These are phyloP conservation scores for Venturia carpophila DNA, from an alignment of 2,329 filamentous ascomycete genomes.

Conservation along the genomic window DNA sequence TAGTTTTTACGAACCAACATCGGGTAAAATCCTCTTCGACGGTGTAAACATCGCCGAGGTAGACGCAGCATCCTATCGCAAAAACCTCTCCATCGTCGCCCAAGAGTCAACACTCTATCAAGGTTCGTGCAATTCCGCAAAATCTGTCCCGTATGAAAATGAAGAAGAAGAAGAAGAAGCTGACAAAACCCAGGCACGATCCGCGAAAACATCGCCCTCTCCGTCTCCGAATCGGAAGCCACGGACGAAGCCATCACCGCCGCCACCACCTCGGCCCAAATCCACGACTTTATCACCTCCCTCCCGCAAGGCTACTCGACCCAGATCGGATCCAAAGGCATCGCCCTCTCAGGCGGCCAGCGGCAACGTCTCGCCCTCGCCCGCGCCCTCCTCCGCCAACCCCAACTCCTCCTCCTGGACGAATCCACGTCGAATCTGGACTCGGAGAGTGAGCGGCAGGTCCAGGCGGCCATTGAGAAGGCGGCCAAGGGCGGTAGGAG, in stretches of 20 bases:
- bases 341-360: conserved; percentile 30
- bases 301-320: conserved; percentile 38
- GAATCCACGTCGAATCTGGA: conserved; percentile 31
- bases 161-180: no score
- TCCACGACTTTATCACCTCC: conserved; percentile 32
- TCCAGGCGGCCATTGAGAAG: conserved; percentile 30
- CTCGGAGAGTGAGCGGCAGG: conserved; percentile 28
- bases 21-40: conserved; percentile 55
- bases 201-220: conserved; percentile 33
- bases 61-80: conserved; percentile 33
- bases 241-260: conserved; percentile 27
- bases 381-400: conserved; percentile 29
- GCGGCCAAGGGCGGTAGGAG: conserved; percentile 49
- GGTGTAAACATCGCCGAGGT: conserved; percentile 31
- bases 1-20: conserved; percentile 62
- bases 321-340: conserved; percentile 30
- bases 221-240: conserved; percentile 36
- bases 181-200: conserved; percentile 27
- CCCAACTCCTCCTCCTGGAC: conserved; percentile 30
- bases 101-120: conserved; percentile 42
- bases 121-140: conserved; percentile 60
- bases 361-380: conserved; percentile 31
- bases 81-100: conserved; percentile 37
- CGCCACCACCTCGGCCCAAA: conserved; percentile 31
- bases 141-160: no score